Evolutionary conservation across 257 asterid species (phyloP).

Genomic region (Ajuga chamaepitys): DNA sequence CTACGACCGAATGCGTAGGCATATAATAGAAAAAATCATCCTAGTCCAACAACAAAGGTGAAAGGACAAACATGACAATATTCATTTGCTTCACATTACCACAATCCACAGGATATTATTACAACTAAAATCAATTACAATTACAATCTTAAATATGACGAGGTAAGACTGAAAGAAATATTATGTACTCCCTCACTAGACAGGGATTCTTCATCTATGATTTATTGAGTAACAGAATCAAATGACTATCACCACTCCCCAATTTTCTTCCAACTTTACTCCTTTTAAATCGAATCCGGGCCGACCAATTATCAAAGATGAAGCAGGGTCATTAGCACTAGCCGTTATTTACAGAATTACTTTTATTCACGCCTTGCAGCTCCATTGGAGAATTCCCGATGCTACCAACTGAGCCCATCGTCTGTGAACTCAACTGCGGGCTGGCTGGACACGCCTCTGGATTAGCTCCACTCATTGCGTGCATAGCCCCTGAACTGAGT

Average conservation of each 20-base stretch:
- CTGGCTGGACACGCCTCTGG: conserved; percentile 89
- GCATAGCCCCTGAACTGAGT: conserved; percentile 84
- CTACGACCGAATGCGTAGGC: no score
- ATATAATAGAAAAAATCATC: background rate
- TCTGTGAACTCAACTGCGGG: conserved; percentile 94
- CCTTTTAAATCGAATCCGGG: no score
- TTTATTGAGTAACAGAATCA: conserved; percentile 4
- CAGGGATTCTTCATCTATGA: background rate
- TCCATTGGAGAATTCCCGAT: conserved; percentile 86
- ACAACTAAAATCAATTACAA: background rate
- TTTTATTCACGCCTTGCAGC: conserved; percentile 77
- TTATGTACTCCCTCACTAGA: background rate
- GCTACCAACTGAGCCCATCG: conserved; percentile 81
- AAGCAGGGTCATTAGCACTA: conserved; percentile 4
- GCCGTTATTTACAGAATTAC: conserved; percentile 50
- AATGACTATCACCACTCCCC: background rate
- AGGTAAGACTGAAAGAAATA: background rate
- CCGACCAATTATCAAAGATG: background rate
- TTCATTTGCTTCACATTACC: background rate
- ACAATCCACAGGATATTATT: background rate
- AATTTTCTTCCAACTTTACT: background rate
- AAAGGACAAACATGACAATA: background rate
- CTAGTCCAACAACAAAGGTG: conserved; percentile 9
- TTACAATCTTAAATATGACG: conserved; percentile 1
- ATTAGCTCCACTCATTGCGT: conserved; percentile 49